These are phyloP conservation scores for Osmanthus fragrans DNA, from an alignment of 257 asterid genomes.

Conservation along the genomic window DNA sequence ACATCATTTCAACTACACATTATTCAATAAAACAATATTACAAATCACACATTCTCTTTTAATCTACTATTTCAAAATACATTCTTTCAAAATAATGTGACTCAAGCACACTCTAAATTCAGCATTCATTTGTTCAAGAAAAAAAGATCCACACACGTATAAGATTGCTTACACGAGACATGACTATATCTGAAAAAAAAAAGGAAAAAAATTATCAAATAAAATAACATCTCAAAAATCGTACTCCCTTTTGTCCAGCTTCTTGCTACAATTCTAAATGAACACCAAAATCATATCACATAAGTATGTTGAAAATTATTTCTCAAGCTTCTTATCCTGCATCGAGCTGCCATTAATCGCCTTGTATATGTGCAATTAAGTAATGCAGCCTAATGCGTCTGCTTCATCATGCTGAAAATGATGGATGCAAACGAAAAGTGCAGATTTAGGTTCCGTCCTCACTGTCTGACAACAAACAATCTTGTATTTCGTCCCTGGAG, in stretches of 20 bases:
- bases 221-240: neutral
- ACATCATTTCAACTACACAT: too few species aligned
- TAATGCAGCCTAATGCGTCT: neutral
- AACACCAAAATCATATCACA: neutral
- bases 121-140: neutral
- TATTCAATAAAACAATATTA: too few species aligned
- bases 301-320: neutral
- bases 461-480: slow-evolving; percentile 60
- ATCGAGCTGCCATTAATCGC: neutral
- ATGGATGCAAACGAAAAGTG: neutral
- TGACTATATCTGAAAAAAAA: too few species aligned
- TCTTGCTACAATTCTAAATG: neutral
- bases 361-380: neutral
- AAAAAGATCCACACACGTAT: neutral
- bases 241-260: too few species aligned
- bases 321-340: slow-evolving; percentile 3
- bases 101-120: neutral
- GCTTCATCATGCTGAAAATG: neutral
- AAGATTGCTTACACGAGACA: neutral
- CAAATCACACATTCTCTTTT: too few species aligned
- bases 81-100: too few species aligned
- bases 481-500: slow-evolving; percentile 73
- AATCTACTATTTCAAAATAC: too few species aligned
- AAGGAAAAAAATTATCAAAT: neutral
- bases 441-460: slow-evolving; percentile 52